Evolutionary conservation across 1,284 basidiomycete species (phyloP), one percentile per base, ranked within the genome.

Genomic region (Sphagnurus paluster): DNA sequence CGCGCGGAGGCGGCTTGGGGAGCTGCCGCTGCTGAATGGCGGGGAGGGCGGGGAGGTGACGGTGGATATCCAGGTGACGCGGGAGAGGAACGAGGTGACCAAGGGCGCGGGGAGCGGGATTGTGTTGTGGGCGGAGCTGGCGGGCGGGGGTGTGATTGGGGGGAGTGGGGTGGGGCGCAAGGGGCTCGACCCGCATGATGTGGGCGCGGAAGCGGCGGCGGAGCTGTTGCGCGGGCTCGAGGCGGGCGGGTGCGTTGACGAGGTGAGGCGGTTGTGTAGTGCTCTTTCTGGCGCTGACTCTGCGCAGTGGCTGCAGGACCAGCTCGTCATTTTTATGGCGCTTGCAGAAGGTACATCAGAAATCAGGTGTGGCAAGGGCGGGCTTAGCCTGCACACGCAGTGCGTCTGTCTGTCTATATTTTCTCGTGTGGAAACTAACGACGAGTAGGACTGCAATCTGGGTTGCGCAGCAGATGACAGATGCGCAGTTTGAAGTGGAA

Each of bases 241-340:
- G 5, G 71, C 77, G 24, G 82, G 72, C 5, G 85, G 83, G 19
- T 86, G 82, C 51, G 80, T 88, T 2, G 87, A 89, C 50, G 84
- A 86, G 69, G 79, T 77, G 40, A 32, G 65, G 52, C 11, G 6
- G 30, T 41, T 37, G 20, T 25, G 33, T 24, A 16, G 25, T 13
- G 7, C 26, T 21, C 24, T 35, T 21, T 17, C 34, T 36, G 21
- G 24, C 7, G 39, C n/a, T 30, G 36, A 4, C 25, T 30, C 25
- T 40, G 17, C 39, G 14, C 30, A 69, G 63, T 70, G 69, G 67
- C 53, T 70, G 16, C 69, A 87, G 69, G 87, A 90, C 60, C 87
- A 89, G 57, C 80, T 88, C 28, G 79, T 89, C 44, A 75, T 89
- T 30, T 82, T 87, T 57, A 76, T 88, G 63, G 84, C 84, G 8